Base-by-base conservation (phyloP, 768 basidiomycete species). In the Sporobolomyces phaffii region DNA sequence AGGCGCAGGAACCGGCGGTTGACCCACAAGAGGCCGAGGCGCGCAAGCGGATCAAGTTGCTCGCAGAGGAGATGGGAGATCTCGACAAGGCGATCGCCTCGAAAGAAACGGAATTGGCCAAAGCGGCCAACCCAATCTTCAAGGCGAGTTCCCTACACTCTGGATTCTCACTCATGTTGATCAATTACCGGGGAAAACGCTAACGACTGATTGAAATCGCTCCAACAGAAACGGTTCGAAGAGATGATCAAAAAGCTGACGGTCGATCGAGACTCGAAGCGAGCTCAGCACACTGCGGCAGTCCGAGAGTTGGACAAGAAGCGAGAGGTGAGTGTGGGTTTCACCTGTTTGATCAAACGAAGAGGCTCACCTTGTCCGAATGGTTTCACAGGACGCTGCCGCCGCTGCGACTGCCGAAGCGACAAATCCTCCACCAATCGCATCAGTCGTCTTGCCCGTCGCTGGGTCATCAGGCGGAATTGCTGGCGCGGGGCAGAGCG, bases 51-150 rank as follows among this genome's bases (percentile, higher is more conserved):
- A 84, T 85, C 75, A 88, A 87, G 72, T 76, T 93, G 43, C 77
- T 94, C 68, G 89, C 86, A 72, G 92, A 92, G 74, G 91, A 94
- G 77, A 91, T 93, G 54, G 81, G 85, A 51, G 91, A 94, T 76
- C 78, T 96, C 70, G 89, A 94, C 77, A 86, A 86, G 52, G 92
- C 91, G 3, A 88, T 93, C 17, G 81, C 84, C 47, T 89, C 89
- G 83, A 94, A 93, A 79, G 83, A 83, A 51, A 83, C 81, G 26
- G 91, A 94, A 77, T 86, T 93, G 67, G 83, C 87, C 3, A 87
- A 85, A 72, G 88, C 89, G 24, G 84, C 85, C 5, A 96, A 96
- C 77, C 87, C 89, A 41, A 83, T 94, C 62, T 91, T 96, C 76
- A 86, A 85, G 81, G 90, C 89, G 68, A 38, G 79, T 73, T 31